Conservation (phyloP, 2,329 filamentous ascomycete species). For the Lachnellula subtilissima region DNA sequence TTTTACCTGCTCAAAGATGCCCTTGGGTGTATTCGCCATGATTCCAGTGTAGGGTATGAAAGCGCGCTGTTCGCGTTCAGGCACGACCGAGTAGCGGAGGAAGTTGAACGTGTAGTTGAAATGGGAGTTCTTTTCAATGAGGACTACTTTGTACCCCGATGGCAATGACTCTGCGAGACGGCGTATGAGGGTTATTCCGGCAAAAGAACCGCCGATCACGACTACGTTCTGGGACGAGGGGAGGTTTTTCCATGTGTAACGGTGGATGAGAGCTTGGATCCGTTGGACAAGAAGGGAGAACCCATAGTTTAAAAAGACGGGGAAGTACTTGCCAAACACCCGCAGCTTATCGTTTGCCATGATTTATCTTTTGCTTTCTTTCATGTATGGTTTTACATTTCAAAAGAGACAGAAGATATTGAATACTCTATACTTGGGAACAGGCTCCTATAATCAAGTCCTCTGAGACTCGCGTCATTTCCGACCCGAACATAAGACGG, state of each 20-base stretch:
- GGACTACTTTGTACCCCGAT: conserved; percentile 40
- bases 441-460: neutral
- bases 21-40: conserved; percentile 26
- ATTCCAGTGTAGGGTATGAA: conserved; percentile 45
- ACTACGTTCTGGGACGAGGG: conserved; percentile 32
- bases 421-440: neutral
- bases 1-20: conserved; percentile 30
- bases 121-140: conserved; percentile 48
- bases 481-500: neutral
- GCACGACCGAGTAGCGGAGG: conserved; percentile 42
- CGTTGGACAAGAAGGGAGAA: conserved; percentile 5
- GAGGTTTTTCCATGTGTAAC: conserved; percentile 10
- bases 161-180: conserved; percentile 37
- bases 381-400: neutral
- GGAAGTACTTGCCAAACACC: conserved; percentile 4
- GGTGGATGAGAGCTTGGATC: conserved; percentile 13
- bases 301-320: conserved; percentile 3
- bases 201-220: conserved; percentile 42
- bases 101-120: conserved; percentile 47
- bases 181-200: conserved; percentile 34
- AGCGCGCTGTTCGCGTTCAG: conserved; percentile 40
- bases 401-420: neutral
- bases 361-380: neutral
- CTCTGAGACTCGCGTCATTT: neutral
- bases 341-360: conserved; percentile 1